A percentile compares a stretch with the other conserved stretches of the same genome.
Conservation (phyloP, 176 grass and related monocot genomes). For the Rhynchospora tenuis region DNA sequence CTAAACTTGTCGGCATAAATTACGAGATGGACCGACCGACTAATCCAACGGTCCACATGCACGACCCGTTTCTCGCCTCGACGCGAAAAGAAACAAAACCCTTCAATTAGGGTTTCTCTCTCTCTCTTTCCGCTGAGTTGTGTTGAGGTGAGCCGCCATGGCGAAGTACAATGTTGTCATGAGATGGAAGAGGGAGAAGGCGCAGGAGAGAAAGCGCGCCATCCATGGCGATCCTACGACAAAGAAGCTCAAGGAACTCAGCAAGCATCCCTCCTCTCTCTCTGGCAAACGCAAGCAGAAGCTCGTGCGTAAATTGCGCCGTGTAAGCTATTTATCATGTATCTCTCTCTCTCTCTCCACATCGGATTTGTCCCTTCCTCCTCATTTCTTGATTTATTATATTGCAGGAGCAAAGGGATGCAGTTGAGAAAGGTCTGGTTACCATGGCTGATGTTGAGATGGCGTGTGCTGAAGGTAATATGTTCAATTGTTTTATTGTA, state of each 20-base stretch:
- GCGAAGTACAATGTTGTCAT: conserved; percentile 33
- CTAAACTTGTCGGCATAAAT: too few relatives aligned
- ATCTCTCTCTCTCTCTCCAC: not conserved
- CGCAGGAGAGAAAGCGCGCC: conserved; percentile 35
- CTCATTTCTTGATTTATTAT: not conserved
- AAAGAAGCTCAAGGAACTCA: conserved; percentile 36
- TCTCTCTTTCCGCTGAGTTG: not conserved
- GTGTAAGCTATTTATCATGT: not conserved
- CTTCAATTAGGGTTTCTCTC: conserved; percentile 23
- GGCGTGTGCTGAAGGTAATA: conserved; percentile 31
- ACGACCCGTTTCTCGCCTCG: not conserved
- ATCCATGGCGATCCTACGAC: conserved; percentile 29
- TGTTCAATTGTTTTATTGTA: not conserved
- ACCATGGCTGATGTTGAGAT: conserved; percentile 50
- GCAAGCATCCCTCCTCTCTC: conserved; percentile 14
- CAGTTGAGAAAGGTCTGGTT: conserved; percentile 38
- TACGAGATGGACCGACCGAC: too few relatives aligned
- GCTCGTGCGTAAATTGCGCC: conserved; percentile 32
- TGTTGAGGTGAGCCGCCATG: not conserved
- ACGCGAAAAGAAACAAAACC: not conserved
- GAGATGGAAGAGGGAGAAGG: conserved; percentile 23
- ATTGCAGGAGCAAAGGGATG: conserved; percentile 34
- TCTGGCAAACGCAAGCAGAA: conserved; percentile 51
- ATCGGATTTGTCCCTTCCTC: not conserved
- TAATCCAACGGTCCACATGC: not conserved